Evolutionary conservation across 768 basidiomycete genomes (phyloP).

Genomic region (Daedaleopsis nitida): DNA sequence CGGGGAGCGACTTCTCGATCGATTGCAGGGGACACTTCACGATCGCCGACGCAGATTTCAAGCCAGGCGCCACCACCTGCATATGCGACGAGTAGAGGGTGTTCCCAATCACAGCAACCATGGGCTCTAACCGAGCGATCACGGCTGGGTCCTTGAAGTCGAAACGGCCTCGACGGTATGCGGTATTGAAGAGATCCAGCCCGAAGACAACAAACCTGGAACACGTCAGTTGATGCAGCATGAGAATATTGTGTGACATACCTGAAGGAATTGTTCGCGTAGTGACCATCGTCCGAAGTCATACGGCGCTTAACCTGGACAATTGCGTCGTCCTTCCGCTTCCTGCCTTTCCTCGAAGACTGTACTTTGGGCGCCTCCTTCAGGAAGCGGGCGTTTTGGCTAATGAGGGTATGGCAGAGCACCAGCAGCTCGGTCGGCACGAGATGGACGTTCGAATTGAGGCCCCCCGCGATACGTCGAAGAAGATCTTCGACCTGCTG

Average conservation of each 20-base stretch:
- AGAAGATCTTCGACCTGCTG: conserved; percentile 87
- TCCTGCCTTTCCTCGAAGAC: conserved; percentile 35
- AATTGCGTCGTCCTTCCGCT: conserved; percentile 56
- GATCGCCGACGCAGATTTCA: conserved; percentile 81
- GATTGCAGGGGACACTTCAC: conserved; percentile 82
- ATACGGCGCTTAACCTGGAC: conserved; percentile 79
- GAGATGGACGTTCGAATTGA: conserved; percentile 81
- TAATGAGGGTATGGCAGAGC: conserved; percentile 88
- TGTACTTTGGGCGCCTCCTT: conserved; percentile 48
- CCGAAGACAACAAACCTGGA: conserved; percentile 87
- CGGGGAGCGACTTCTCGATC: conserved; percentile 73
- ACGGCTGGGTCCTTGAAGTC: conserved; percentile 77
- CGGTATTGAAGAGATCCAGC: conserved; percentile 87
- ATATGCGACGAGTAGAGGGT: conserved; percentile 84
- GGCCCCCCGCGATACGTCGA: conserved; percentile 76
- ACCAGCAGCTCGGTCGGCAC: conserved; percentile 70
- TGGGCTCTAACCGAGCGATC: conserved; percentile 81
- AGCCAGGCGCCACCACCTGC: conserved; percentile 69
- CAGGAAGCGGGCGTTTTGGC: conserved; percentile 86
- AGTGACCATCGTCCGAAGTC: conserved; percentile 62
- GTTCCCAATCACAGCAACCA: conserved; percentile 87
- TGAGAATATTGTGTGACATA: conserved; percentile 35
- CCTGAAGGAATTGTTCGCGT: conserved; percentile 87
- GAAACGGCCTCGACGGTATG: conserved; percentile 82
- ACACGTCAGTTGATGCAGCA: conserved; percentile 1